Percentiles rank a stretch among this genome's conserved stretches.
Evolutionary conservation across 2,329 filamentous ascomycete species (phyloP).

Genomic region (Penicillium sp.): DNA sequence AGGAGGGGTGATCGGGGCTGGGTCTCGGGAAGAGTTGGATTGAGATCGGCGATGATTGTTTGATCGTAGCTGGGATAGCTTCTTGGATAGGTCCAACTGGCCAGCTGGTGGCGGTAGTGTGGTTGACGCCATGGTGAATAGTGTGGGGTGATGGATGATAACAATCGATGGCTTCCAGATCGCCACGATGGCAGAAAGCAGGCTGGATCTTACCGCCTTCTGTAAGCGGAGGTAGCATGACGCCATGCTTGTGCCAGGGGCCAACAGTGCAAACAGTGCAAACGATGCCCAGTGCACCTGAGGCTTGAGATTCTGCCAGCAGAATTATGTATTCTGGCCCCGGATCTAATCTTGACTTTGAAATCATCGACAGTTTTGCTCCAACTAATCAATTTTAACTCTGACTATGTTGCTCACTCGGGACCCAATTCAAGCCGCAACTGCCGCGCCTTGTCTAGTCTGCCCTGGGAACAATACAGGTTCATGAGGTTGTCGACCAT

Average conservation of each 20-base stretch:
- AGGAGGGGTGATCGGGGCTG: slow-evolving; percentile 75
- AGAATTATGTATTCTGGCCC: background rate
- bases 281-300: background rate
- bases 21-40: slow-evolving; percentile 47
- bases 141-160: slow-evolving; percentile 15
- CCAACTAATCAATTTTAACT: background rate
- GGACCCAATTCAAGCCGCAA: background rate
- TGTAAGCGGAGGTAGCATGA: background rate
- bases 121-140: slow-evolving; percentile 33
- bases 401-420: background rate
- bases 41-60: slow-evolving; percentile 40
- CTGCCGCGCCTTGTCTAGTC: background rate
- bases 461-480: slow-evolving; percentile 1
- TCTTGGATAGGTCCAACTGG: slow-evolving; percentile 49
- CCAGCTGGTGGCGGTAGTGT: slow-evolving; percentile 26
- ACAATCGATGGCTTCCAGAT: slow-evolving; percentile 15
- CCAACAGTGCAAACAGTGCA: background rate
- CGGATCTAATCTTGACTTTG: background rate
- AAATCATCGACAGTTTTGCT: background rate
- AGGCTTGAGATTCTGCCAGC: background rate
- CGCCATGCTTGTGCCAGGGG: background rate
- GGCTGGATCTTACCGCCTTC: background rate
- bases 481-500: slow-evolving; percentile 1
- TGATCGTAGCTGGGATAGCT: slow-evolving; percentile 46
- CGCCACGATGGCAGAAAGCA: slow-evolving; percentile 10